Conservation (phyloP, 805 yeast species). For the Candida wancherniae region DNA sequence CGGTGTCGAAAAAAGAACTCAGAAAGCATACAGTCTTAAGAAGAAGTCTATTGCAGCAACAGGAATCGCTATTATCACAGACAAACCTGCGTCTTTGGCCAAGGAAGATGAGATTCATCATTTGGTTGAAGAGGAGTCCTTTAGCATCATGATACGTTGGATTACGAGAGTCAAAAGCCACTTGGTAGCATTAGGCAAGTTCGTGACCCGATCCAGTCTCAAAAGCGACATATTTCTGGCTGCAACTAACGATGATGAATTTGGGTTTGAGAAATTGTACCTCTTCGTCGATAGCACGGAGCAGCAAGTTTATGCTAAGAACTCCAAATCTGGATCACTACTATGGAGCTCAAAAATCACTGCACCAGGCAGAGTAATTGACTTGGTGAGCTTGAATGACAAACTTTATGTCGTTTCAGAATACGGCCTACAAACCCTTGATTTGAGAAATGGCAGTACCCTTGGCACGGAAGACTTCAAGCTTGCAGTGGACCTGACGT, state of each 20-base stretch:
- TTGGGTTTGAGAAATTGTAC: conserved; percentile 31
- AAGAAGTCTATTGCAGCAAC: conserved; percentile 3
- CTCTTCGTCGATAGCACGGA: conserved; percentile 22
- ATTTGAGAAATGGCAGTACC: conserved; percentile 15
- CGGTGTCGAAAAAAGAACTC: neutral
- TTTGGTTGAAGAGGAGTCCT: conserved; percentile 26
- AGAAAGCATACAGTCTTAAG: neutral
- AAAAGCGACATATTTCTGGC: conserved; percentile 3
- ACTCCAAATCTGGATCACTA: conserved; percentile 8
- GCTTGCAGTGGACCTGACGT: too few species aligned
- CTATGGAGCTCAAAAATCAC: conserved; percentile 7
- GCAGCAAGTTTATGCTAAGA: conserved; percentile 9
- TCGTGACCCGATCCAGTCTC: conserved; percentile 5
- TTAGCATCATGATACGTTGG: conserved; percentile 24
- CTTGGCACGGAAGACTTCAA: too few species aligned
- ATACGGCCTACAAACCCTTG: conserved; percentile 7
- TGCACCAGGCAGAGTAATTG: conserved; percentile 1
- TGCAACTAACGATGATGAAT: conserved; percentile 17
- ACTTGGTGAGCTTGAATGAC: conserved; percentile 4
- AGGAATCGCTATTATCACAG: conserved; percentile 21
- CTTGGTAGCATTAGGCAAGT: conserved; percentile 30
- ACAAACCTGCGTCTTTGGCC: conserved; percentile 27
- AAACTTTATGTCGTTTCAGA: conserved; percentile 11
- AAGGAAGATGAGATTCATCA: conserved; percentile 28
- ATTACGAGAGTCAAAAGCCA: conserved; percentile 28